Evolutionary conservation across 202 grass and related monocot species (phyloP).

Genomic region (Setaria italica): DNA sequence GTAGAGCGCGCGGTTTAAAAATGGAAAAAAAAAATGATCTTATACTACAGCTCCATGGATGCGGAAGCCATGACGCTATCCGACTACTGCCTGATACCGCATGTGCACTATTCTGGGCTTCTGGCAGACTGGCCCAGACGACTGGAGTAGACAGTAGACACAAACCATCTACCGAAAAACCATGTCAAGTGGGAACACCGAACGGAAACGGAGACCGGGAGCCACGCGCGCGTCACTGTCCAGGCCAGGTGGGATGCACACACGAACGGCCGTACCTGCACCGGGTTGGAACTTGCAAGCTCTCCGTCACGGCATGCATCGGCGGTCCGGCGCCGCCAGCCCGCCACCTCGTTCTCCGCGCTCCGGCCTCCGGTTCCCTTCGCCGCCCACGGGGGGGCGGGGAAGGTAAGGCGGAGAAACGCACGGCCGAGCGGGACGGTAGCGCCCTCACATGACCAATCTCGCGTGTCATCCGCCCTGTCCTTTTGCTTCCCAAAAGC

Average conservation of each 20-base stretch:
- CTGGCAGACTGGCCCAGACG: too few species aligned
- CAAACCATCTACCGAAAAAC: neutral
- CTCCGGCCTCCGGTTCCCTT: neutral
- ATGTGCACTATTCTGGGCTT: neutral
- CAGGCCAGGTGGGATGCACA: neutral
- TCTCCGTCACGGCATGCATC: neutral
- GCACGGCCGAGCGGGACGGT: neutral
- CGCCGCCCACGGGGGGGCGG: neutral
- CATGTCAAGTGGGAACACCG: too few species aligned
- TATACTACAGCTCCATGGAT: neutral
- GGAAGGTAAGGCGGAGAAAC: too few species aligned
- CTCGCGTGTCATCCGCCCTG: neutral
- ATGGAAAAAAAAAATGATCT: neutral
- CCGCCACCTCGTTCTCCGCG: too few species aligned
- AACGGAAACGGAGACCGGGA: neutral
- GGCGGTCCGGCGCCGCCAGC: too few species aligned
- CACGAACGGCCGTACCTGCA: slow-evolving; percentile 8
- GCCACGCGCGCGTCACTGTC: neutral
- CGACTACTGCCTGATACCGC: neutral
- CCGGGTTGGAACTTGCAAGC: neutral
- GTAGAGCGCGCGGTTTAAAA: neutral
- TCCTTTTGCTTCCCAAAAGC: neutral
- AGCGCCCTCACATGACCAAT: neutral
- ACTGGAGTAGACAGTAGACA: neutral
- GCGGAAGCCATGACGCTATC: too few species aligned